A percentile compares a stretch with the other conserved stretches of the same genome.
Conservation (phyloP, 179 eudicot species). For the Actinidia chinensis region DNA sequence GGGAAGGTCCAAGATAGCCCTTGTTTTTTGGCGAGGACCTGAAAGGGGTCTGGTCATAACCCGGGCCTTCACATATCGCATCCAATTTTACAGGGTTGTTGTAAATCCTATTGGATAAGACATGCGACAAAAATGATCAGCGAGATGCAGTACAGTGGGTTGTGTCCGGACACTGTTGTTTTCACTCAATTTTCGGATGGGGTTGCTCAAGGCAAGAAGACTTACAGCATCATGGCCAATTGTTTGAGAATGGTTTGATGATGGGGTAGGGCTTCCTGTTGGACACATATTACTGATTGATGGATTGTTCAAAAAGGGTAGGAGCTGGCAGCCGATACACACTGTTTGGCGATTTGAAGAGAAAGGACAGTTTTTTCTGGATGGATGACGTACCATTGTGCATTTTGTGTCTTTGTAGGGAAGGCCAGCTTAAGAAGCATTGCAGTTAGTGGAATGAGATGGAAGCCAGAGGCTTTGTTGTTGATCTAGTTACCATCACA, state of each 20-base stretch:
- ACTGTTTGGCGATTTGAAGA: constrained; percentile 70
- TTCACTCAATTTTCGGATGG: constrained; percentile 77
- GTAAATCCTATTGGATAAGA: constrained; percentile 57
- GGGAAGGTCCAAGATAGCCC: constrained; percentile 80
- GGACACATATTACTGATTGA: constrained; percentile 83
- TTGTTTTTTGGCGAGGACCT: constrained; percentile 79
- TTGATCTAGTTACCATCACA: constrained; percentile 78
- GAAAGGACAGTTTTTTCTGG: constrained; percentile 82
- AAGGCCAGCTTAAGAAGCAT: constrained; percentile 61
- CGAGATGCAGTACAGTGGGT: constrained; percentile 78
- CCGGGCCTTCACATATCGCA: constrained; percentile 79
- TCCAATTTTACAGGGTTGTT: constrained; percentile 82
- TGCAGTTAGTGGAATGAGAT: constrained; percentile 79
- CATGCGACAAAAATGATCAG: constrained; percentile 62
- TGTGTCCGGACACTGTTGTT: constrained; percentile 59
- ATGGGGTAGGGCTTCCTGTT: constrained; percentile 70
- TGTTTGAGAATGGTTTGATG: constrained; percentile 86
- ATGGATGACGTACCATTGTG: constrained; percentile 75
- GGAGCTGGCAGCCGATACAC: constrained; percentile 70
- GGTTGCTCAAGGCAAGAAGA: constrained; percentile 70
- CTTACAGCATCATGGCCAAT: constrained; percentile 69
- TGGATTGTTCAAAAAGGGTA: constrained; percentile 77
- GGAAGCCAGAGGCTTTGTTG: constrained; percentile 81
- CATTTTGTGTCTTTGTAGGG: constrained; percentile 62
- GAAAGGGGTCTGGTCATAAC: constrained; percentile 79